Evolutionary conservation across 2,329 filamentous ascomycete species (phyloP).

Genomic region (Colletotrichum gloeosporioides): DNA sequence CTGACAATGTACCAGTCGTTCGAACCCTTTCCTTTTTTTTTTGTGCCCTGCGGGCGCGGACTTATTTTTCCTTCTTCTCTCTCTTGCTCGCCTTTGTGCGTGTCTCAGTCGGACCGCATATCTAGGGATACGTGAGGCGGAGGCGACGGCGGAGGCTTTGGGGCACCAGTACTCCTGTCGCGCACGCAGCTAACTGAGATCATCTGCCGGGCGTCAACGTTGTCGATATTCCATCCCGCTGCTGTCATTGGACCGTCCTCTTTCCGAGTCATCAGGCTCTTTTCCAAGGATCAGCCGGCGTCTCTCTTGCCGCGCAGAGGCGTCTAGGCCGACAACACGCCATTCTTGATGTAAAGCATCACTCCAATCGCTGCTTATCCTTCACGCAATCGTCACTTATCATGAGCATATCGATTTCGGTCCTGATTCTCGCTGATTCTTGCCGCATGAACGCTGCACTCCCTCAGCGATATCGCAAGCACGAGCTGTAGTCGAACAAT

Average conservation of each 20-base stretch:
- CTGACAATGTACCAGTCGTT: not conserved
- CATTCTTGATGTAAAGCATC: not conserved
- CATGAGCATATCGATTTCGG: not conserved
- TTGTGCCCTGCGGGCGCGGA: not conserved
- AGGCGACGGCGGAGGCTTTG: not conserved
- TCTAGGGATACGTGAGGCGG: not conserved
- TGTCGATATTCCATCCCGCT: not conserved
- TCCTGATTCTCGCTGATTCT: not conserved
- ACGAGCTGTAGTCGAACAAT: not conserved
- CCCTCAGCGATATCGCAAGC: not conserved
- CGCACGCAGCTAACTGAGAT: not conserved
- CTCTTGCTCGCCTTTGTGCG: not conserved
- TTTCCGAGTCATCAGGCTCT: not conserved
- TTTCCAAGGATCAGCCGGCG: not conserved
- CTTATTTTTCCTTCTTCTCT: not conserved
- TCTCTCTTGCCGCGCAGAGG: not conserved
- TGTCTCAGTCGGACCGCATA: slow-evolving; percentile 4
- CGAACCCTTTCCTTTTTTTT: not conserved
- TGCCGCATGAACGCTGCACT: not conserved
- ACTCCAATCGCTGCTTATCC: not conserved
- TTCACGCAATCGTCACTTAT: not conserved
- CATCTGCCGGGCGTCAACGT: not conserved
- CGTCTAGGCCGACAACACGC: not conserved
- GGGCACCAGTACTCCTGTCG: not conserved
- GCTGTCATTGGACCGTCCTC: not conserved